Base-by-base conservation (phyloP, 2,329 filamentous ascomycete genomes). In the Stachybotrys echinatus region DNA sequence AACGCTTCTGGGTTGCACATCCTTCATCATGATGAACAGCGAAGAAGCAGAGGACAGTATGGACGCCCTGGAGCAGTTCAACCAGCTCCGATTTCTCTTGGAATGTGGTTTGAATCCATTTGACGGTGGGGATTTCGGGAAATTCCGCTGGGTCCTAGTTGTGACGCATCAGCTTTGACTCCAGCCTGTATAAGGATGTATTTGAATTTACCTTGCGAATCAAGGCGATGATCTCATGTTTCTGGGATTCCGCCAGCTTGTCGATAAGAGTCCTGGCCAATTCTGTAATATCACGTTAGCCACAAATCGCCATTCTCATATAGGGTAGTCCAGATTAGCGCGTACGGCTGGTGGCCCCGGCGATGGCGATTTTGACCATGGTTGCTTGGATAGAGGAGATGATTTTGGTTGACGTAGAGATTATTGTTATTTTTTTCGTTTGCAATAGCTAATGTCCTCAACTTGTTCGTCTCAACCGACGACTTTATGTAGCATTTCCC, bases 1-100 rank as follows among this genome's bases (percentile, higher is more conserved):
- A 65, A 27, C 73, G 74, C 52, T 70, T 73, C 57, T 85, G 81
- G 1, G 74, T 63, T 23, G 61, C 65, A 21, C 69, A 59, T 0
- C 55, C 57, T 0, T 62, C 62, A 44, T 73, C 68, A 0, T 61
- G 56, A 8, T 68, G 63, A 1, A 63, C 52, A 5, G 68, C 54
- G 10, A 77, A 53, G 57, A 80, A 81, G 10, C 72, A 79, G 2
- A 80, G 61, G 7, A 82, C 61, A 0, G 75, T 78, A 47, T 81
- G 71, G 2, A 71, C 65, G 10, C 75, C 77, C 14, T 55, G 52
- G 3, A 82, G 64, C 0, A 62, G 57, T 12, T 61, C 42, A 0
- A 62, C 61, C 4, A 81, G 61, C 4, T 61, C 50, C 1, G 51
- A 47, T 38, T 62, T 66, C 54, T 76, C 60, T 2, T 62, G 51